Evolutionary conservation across 169 alveolate species (phyloP), one percentile per base, ranked within the genome.

Genomic region (Plasmodium cynomolgi): DNA sequence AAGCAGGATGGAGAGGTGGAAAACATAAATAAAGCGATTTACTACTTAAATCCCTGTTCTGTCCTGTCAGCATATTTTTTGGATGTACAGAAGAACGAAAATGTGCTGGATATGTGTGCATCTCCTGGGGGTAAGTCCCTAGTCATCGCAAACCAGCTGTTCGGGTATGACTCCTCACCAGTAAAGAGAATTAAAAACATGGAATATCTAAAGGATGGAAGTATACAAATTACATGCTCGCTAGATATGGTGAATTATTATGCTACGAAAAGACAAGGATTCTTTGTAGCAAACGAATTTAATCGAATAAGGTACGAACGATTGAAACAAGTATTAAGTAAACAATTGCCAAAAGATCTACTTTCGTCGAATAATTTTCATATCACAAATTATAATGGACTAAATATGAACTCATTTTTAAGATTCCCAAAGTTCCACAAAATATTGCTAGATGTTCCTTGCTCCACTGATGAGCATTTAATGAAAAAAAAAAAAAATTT

Each of bases 51-150:
- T 26, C 93, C 93, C 5, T 84, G 93, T 17, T 68, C 95, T 3
- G 94, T 92, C 26, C 93, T 81, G 26, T 96, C 96, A 31, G 93
- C 96, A 17, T 82, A 94, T 71, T 92, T 94, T 33, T 77, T 96
- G 9, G 96, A 94, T 20, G 91, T 92, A 15, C 37, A 58, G 58
- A 91, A 96, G 1, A 92, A 93, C 31, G 97, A 97, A 37, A 54
- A 93, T 50, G 97, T 97, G 39, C 92, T 97, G 23, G 99, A 97
- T 84, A 84, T 97, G 95, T 97, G 98, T 95, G 97, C 98, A 4
- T 97, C 98, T 41, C 98, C 98, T 9, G 99, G 98, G 17, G 98
- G 98, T 2, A 97, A 97, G 68, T 91, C 97, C 34, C 96, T 97
- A 80, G 96, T 97, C 20, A 79, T 97, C n/a, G 97, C 96, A 17